Percentiles rank a stretch among this genome's conserved stretches.
phyloP scores from a whole-genome alignment of 2,329 filamentous ascomycete genomes.

The Clarireedia monteithiana region DNA sequence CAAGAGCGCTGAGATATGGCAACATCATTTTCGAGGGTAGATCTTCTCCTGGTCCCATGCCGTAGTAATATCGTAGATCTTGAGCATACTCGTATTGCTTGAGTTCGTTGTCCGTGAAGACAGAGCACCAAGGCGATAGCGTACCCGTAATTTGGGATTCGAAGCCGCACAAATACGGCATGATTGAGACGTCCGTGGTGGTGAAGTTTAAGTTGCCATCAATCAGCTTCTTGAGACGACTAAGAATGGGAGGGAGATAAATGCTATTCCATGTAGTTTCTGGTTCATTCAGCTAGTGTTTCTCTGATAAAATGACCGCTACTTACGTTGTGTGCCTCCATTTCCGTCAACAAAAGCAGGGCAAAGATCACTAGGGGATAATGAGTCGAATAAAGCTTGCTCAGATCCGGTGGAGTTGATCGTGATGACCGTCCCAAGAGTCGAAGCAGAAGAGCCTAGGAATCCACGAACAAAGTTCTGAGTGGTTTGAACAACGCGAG shows the following conservation, averaged over 20 bases:
- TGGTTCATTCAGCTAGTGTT: neutral
- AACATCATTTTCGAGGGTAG: slow-evolving; percentile 52
- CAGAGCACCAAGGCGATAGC: slow-evolving; percentile 53
- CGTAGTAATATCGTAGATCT: slow-evolving; percentile 62
- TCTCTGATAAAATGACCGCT: neutral
- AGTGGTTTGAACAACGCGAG: slow-evolving; percentile 54
- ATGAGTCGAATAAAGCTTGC: slow-evolving; percentile 49
- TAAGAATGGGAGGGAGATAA: slow-evolving; percentile 1
- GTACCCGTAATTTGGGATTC: slow-evolving; percentile 59
- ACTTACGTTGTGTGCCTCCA: slow-evolving; percentile 34
- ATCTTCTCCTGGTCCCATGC: slow-evolving; percentile 47
- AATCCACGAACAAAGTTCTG: slow-evolving; percentile 54
- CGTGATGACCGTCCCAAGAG: slow-evolving; percentile 47
- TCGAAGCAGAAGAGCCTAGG: slow-evolving; percentile 46
- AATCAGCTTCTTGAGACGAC: neutral
- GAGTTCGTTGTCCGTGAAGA: slow-evolving; percentile 55
- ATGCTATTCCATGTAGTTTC: slow-evolving; percentile 1
- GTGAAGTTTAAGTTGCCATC: slow-evolving; percentile 46
- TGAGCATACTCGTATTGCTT: slow-evolving; percentile 59
- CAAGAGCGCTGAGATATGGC: slow-evolving; percentile 47
- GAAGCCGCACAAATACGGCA: slow-evolving; percentile 65
- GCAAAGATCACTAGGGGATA: slow-evolving; percentile 56
- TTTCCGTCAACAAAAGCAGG: slow-evolving; percentile 48
- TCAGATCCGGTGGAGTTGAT: slow-evolving; percentile 48
- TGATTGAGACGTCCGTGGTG: slow-evolving; percentile 44